Base-by-base conservation (phyloP, 345 rosid species). In the Aethionema arabicum region DNA sequence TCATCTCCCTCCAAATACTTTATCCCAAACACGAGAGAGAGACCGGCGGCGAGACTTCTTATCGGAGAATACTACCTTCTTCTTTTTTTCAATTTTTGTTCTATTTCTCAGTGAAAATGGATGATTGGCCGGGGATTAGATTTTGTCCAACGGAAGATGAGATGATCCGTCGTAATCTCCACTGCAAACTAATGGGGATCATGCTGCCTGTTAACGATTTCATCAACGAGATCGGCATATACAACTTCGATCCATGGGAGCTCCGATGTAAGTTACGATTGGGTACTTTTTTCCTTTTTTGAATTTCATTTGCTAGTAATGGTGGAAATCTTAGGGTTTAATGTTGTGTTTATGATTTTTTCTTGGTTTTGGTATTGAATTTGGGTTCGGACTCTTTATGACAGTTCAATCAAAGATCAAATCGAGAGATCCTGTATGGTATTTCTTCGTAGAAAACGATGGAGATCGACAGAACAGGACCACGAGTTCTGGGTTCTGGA, bases 71-170 rank as follows among this genome's bases (percentile, higher is more conserved):
- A 37, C 7, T 37, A 37, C 2, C 40, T 37, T 37, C 45, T 12
- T 3, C 5, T 4, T 27, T 38, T 8, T 7, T 51, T 40, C 54
- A 11, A 8, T 4, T 41, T 52, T 50, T 6, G 4, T 13, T 40
- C 35, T 11, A 8, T 57, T 32, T 40, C 0, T 29, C 2, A 52
- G 0, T 5, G n/a, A 12, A 69, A 47, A 50, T 71, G 75, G 54
- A 0, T 35, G 8, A 11, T 46, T 33, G 29, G 48, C 46, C 62
- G 12, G 85, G 85, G 0, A 55, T 63, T 31, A 44, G 79, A 33
- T 86, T 86, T 65, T 67, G 68, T 37, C 85, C 89, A 4, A 65
- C 69, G 2, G 83, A 78, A 6, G 76, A 69, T 38, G 81, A 81
- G 48, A 52, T 83, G 51, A 47, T 83, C 59, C 47, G 43, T 42